Conservation (phyloP, 176 grass and related monocot genomes). For the Oryza punctata region DNA sequence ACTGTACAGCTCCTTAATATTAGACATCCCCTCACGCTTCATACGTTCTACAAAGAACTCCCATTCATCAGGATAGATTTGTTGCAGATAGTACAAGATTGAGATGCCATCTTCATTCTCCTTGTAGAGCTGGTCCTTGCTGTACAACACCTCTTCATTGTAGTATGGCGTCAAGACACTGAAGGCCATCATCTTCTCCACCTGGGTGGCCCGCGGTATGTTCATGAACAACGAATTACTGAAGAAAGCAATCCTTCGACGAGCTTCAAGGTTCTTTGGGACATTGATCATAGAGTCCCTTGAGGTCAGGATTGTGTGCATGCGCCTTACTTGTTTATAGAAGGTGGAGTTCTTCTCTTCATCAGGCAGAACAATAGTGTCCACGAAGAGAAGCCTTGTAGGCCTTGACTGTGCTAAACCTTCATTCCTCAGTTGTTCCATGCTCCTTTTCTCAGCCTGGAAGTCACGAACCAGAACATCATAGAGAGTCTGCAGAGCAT, state of each 20-base stretch:
- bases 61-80: slow-evolving; percentile 94
- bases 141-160: slow-evolving; percentile 93
- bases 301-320: slow-evolving; percentile 83
- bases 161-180: slow-evolving; percentile 96
- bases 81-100: slow-evolving; percentile 84
- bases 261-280: slow-evolving; percentile 86
- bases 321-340: slow-evolving; percentile 75
- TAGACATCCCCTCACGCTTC: slow-evolving; percentile 72
- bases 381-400: slow-evolving; percentile 70
- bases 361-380: slow-evolving; percentile 62
- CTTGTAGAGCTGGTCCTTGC: slow-evolving; percentile 80
- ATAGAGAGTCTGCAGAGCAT: slow-evolving; percentile 81
- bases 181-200: slow-evolving; percentile 96
- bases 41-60: slow-evolving; percentile 81
- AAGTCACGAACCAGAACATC: slow-evolving; percentile 83
- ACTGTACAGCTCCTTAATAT: slow-evolving; percentile 65
- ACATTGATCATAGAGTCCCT: slow-evolving; percentile 90
- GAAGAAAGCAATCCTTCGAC: slow-evolving; percentile 87
- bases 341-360: slow-evolving; percentile 65
- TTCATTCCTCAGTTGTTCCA: slow-evolving; percentile 68
- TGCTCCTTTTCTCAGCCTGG: slow-evolving; percentile 75
- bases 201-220: slow-evolving; percentile 87
- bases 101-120: slow-evolving; percentile 95
- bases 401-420: slow-evolving; percentile 69
- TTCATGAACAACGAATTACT: slow-evolving; percentile 99